Evolutionary conservation across 176 grass and related monocot genomes (phyloP).

Genomic region (Elymus sibiricus): DNA sequence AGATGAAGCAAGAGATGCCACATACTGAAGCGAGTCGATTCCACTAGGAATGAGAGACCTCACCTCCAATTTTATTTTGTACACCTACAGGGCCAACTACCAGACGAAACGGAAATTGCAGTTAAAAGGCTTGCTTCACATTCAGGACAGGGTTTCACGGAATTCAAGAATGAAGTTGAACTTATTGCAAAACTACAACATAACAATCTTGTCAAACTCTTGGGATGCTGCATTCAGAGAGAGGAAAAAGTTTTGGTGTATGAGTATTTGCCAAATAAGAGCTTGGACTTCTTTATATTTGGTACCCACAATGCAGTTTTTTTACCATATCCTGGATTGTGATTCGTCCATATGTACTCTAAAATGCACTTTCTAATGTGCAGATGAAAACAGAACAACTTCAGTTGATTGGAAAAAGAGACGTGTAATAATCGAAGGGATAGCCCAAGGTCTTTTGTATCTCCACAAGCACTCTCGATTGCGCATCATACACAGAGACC

Average conservation of each 20-base stretch:
- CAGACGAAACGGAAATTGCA: constrained; percentile 10
- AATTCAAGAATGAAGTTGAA: constrained; percentile 35
- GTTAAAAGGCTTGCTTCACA: constrained; percentile 24
- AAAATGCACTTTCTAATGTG: neutral
- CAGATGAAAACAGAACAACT: constrained; percentile 12
- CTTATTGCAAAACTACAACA: constrained; percentile 32
- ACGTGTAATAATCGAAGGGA: neutral
- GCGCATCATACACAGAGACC: constrained; percentile 13
- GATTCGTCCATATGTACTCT: neutral
- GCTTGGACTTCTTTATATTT: constrained; percentile 35
- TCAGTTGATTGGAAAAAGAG: constrained; percentile 22
- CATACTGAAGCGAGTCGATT: too few species aligned
- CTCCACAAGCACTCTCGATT: constrained; percentile 34
- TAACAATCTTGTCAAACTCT: constrained; percentile 4
- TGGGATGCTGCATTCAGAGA: constrained; percentile 19
- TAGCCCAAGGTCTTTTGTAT: constrained; percentile 42
- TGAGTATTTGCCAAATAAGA: constrained; percentile 26
- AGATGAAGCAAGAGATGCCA: too few species aligned
- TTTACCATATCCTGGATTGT: neutral
- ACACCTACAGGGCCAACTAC: constrained; percentile 9
- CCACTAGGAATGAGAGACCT: too few species aligned
- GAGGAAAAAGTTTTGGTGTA: constrained; percentile 25
- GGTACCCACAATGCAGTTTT: neutral
- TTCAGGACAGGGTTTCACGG: constrained; percentile 16
- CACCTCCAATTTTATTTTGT: neutral